phyloP scores from a whole-genome alignment of 192 early-diverging fungal genomes.

The Coemansia sp. region DNA sequence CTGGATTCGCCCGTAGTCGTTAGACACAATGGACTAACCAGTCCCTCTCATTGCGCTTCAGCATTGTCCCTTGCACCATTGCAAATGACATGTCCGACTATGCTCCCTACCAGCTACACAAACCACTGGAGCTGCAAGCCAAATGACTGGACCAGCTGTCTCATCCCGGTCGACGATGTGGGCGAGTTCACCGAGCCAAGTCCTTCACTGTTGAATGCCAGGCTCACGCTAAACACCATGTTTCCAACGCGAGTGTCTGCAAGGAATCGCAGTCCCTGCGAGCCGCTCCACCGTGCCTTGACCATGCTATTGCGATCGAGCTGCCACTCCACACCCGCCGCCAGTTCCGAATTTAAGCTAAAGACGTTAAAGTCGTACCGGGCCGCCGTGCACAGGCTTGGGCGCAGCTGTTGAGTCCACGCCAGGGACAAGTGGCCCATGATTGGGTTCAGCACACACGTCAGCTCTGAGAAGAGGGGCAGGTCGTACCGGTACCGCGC shows the following conservation, averaged over 20 bases:
- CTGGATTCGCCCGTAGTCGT: background rate
- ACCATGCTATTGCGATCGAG: slow-evolving; percentile 59
- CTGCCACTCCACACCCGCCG: slow-evolving; percentile 85
- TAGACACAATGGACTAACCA: background rate
- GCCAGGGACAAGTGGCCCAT: slow-evolving; percentile 90
- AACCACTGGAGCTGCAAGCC: slow-evolving; percentile 56
- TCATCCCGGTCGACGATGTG: slow-evolving; percentile 19
- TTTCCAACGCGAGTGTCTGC: slow-evolving; percentile 44
- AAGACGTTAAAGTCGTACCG: slow-evolving; percentile 92
- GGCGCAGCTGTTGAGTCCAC: slow-evolving; percentile 79
- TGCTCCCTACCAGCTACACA: slow-evolving; percentile 12
- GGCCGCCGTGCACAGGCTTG: slow-evolving; percentile 70
- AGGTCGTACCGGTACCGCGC: slow-evolving; percentile 68
- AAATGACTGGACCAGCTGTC: slow-evolving; percentile 42
- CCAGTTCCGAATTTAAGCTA: slow-evolving; percentile 88
- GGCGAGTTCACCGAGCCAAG: slow-evolving; percentile 1
- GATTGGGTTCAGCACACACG: slow-evolving; percentile 84
- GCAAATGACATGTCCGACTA: background rate
- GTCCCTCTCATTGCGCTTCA: background rate
- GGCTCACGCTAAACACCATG: slow-evolving; percentile 52
- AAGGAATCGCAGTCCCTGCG: slow-evolving; percentile 44
- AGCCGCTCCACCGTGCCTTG: slow-evolving; percentile 59
- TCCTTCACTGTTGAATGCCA: slow-evolving; percentile 20
- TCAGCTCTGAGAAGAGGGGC: slow-evolving; percentile 54
- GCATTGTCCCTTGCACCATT: background rate